These are phyloP conservation scores for Diddensiella transvaalensis DNA, from an alignment of 805 yeast genomes.

Conservation along the genomic window DNA sequence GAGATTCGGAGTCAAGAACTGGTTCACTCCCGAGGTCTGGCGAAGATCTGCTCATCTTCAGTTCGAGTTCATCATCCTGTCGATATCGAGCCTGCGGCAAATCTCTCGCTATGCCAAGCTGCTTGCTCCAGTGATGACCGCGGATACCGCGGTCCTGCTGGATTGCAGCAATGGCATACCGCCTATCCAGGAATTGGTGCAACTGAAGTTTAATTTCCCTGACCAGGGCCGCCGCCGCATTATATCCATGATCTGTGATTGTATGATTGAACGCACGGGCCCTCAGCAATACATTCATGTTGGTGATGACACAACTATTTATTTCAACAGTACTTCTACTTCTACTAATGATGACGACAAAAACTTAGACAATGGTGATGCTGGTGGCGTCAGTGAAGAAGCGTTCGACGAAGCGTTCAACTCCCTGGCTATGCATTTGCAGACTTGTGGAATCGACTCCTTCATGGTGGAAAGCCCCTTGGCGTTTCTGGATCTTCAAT, in stretches of 20 bases:
- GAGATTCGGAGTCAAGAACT: background rate
- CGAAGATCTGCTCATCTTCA: background rate
- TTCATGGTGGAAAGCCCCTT: constrained; percentile 2
- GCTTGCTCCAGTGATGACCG: background rate
- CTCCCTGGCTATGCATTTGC: constrained; percentile 17
- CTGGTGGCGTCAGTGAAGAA: too few species aligned
- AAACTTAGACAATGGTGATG: too few species aligned
- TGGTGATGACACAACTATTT: background rate
- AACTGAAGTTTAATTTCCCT: constrained; percentile 1
- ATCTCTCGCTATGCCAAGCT: constrained; percentile 5
- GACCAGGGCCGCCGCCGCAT: too few species aligned
- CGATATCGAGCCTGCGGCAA: constrained; percentile 7
- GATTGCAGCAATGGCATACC: constrained; percentile 8
- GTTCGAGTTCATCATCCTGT: constrained; percentile 10
- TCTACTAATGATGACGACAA: background rate
- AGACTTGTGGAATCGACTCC: constrained; percentile 24
- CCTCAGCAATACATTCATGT: background rate
- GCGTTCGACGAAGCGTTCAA: too few species aligned
- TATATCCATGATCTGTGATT: constrained; percentile 6
- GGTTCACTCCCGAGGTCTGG: background rate
- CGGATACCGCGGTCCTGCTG: constrained; percentile 3
- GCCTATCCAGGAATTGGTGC: background rate
- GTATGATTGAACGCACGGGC: constrained; percentile 1
- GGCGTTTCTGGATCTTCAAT: constrained; percentile 45
- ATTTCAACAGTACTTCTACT: background rate